phyloP scores from a whole-genome alignment of 2,329 filamentous ascomycete species.

The Monosporascus ibericus region DNA sequence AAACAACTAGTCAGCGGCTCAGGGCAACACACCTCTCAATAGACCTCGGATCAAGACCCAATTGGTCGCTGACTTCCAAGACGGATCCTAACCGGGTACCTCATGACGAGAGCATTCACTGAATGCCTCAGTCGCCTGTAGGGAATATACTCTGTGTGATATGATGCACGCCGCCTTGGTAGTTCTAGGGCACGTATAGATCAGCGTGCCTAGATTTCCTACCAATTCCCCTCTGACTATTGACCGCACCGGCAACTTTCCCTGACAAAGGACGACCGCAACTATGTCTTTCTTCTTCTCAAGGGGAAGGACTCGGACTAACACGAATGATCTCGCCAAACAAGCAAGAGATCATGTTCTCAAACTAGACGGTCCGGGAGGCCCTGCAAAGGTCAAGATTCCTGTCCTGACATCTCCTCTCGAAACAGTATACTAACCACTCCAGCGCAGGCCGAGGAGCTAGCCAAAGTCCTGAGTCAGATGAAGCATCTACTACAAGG shows the following conservation, averaged over 20 bases:
- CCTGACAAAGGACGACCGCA: conserved; percentile 1
- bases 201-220: background rate
- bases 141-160: background rate
- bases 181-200: background rate
- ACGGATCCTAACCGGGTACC: too few relatives aligned
- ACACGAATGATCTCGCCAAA: conserved; percentile 46
- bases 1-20: too few relatives aligned
- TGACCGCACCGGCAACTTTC: background rate
- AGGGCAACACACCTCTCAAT: too few relatives aligned
- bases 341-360: conserved; percentile 50
- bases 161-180: background rate
- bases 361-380: conserved; percentile 44
- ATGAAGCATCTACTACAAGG: conserved; percentile 94
- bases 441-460: conserved; percentile 66
- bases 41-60: too few relatives aligned
- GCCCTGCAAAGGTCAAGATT: conserved; percentile 38
- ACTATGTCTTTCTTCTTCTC: conserved; percentile 53
- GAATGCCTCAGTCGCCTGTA: too few relatives aligned
- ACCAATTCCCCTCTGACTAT: background rate
- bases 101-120: too few relatives aligned
- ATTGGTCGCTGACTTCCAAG: too few relatives aligned
- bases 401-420: background rate
- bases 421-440: conserved; percentile 17
- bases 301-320: conserved; percentile 44
- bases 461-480: conserved; percentile 76